Base-by-base conservation (phyloP, 495 filamentous ascomycete species). In the Daldinia grandis region DNA sequence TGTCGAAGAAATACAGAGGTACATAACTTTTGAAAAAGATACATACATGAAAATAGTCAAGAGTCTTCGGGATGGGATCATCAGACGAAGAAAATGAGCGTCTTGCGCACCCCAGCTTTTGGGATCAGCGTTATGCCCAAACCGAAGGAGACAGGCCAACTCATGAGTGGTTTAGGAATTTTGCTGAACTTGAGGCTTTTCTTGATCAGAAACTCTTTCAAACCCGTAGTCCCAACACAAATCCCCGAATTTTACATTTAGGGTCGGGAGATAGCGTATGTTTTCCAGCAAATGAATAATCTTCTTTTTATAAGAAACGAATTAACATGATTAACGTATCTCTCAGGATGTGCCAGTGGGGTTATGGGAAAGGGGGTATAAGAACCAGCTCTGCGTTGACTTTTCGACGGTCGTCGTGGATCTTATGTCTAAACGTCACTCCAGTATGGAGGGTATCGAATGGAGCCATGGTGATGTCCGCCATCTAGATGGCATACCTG, bases 191-290 rank as follows among this genome's bases (percentile, higher is more conserved):
- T 2, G 76, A 81, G 53, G 71, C 78, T 0, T 89, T 88, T 64
- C 80, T 89, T 58, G 62, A 71, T 19, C 70, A 67, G 10, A 78
- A 82, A 61, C 77, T 89, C 28, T 78, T 81, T 38, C 55, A 62
- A 21, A 4, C 6, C 4, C 68, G 74, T 5, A 67, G 71, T 7
- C 73, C 77, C 17, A 59, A 68, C 3, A 66, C 73, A 35, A 49
- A 74, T 14, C 81, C 79, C 0, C 55, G 74, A 5, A 81, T 89
- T 35, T 68, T 89, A 5, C 88, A 89, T 68, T 74, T 88, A 33
- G 87, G 88, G 8, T 87, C 83, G n/a, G 87, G 86, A 27, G 84
- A 87, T 62, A 88, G 86, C 71, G 84, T 88, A 69, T 33, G 81
- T 78, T 35, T 35, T 35, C 33, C 12, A 35, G 12, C 0, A 5